Evolutionary conservation across 768 basidiomycete species (phyloP).

Genomic region (Boletus eberwhitei): DNA sequence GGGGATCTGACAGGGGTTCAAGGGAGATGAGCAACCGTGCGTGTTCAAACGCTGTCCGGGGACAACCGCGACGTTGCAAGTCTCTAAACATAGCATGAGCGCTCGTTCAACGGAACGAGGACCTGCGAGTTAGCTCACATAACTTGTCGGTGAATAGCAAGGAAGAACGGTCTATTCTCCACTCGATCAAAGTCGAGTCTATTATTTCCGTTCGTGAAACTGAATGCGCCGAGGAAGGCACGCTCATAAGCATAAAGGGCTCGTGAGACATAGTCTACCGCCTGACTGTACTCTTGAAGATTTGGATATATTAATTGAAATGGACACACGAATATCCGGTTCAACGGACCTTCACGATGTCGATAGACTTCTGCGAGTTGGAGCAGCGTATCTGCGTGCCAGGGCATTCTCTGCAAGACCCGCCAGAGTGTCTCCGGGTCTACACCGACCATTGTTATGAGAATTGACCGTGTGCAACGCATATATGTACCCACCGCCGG

Average conservation of each 20-base stretch:
- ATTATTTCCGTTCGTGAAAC: slow-evolving; percentile 74
- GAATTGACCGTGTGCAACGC: neutral
- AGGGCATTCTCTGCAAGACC: slow-evolving; percentile 73
- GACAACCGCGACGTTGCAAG: slow-evolving; percentile 83
- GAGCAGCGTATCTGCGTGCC: slow-evolving; percentile 85
- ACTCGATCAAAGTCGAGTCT: slow-evolving; percentile 87
- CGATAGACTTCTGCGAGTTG: slow-evolving; percentile 35
- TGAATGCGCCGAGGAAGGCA: slow-evolving; percentile 83
- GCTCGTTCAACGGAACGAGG: neutral
- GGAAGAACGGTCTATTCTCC: slow-evolving; percentile 91
- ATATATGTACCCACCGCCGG: slow-evolving; percentile 59
- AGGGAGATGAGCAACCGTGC: slow-evolving; percentile 80
- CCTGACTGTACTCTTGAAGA: slow-evolving; percentile 68
- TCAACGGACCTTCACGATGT: slow-evolving; percentile 74
- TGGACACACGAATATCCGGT: neutral
- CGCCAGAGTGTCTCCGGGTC: slow-evolving; percentile 79
- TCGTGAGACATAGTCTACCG: slow-evolving; percentile 87
- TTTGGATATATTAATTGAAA: neutral
- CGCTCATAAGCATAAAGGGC: slow-evolving; percentile 92
- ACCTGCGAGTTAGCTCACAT: slow-evolving; percentile 46
- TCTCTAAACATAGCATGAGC: slow-evolving; percentile 47
- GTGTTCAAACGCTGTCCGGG: slow-evolving; percentile 89
- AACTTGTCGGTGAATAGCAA: slow-evolving; percentile 81
- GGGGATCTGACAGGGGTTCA: slow-evolving; percentile 86
- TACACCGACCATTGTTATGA: slow-evolving; percentile 24